Percentiles rank a stretch among this genome's conserved stretches.
These are phyloP conservation scores for Hypomyces perniciosus DNA, from an alignment of 2,329 filamentous ascomycete genomes.

Conservation along the genomic window DNA sequence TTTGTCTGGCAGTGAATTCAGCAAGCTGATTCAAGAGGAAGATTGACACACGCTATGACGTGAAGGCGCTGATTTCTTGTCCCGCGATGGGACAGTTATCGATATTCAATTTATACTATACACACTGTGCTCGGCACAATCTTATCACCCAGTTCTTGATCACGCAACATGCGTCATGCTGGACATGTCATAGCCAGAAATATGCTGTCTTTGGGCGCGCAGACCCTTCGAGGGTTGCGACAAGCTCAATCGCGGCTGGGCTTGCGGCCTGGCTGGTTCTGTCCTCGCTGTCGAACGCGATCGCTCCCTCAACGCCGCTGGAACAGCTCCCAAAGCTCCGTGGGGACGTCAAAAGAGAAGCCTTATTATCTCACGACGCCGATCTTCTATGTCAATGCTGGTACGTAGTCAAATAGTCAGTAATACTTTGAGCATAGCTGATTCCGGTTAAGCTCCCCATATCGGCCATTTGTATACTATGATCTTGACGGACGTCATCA, in stretches of 20 bases:
- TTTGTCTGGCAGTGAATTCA: neutral
- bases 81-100: conserved; percentile 16
- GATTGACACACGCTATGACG: conserved; percentile 3
- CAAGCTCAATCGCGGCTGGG: conserved; percentile 16
- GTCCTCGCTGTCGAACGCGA: conserved; percentile 23
- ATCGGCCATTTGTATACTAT: conserved; percentile 93
- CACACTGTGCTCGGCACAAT: conserved; percentile 11
- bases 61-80: neutral
- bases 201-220: conserved; percentile 26
- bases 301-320: conserved; percentile 21
- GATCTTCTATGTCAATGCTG: conserved; percentile 98
- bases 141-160: neutral
- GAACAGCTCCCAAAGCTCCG: conserved; percentile 26
- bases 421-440: neutral
- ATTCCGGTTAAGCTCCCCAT: conserved; percentile 64
- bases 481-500: conserved; percentile 83
- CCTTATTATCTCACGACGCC: conserved; percentile 94
- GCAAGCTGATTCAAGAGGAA: neutral
- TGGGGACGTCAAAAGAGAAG: conserved; percentile 42
- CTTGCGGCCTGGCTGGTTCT: conserved; percentile 21
- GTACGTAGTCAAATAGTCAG: conserved; percentile 38
- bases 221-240: conserved; percentile 21
- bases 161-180: neutral
- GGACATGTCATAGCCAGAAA: neutral
- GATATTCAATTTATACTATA: conserved; percentile 13